phyloP scores from a whole-genome alignment of 768 basidiomycete genomes.

The Rhodotorula sphaerocarpa region DNA sequence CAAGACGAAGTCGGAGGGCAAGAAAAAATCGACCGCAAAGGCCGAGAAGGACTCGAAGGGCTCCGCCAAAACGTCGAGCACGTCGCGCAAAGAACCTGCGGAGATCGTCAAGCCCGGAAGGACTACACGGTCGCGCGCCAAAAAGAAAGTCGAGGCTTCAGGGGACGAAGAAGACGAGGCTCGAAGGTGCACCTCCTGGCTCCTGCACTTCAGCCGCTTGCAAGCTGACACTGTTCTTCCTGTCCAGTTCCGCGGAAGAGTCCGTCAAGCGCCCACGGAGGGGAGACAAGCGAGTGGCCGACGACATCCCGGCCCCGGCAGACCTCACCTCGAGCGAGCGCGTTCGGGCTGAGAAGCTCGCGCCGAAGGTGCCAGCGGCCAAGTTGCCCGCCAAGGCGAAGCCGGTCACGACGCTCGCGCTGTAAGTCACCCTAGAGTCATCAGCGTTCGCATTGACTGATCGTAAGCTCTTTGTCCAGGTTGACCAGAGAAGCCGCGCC shows the following conservation, averaged over 20 bases:
- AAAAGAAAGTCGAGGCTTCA: not conserved
- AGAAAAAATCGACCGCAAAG: not conserved
- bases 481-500: too few species aligned
- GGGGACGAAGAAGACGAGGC: too few species aligned
- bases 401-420: too few species aligned
- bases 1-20: not conserved
- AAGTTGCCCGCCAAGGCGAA: too few species aligned
- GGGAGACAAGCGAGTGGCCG: conserved; percentile 6
- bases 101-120: not conserved
- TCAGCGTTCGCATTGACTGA: too few species aligned
- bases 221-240: not conserved
- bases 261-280: not conserved
- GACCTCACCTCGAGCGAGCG: not conserved
- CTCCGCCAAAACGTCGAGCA: not conserved
- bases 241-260: not conserved
- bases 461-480: too few species aligned
- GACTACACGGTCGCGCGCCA: not conserved
- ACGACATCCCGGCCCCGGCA: conserved; percentile 3
- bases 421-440: too few species aligned
- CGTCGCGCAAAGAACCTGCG: not conserved
- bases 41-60: not conserved
- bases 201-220: not conserved
- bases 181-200: not conserved
- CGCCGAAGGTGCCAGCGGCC: too few species aligned
- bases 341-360: not conserved